These are phyloP conservation scores for Apodospora peruviana DNA, from an alignment of 495 filamentous ascomycete genomes.

Conservation along the genomic window DNA sequence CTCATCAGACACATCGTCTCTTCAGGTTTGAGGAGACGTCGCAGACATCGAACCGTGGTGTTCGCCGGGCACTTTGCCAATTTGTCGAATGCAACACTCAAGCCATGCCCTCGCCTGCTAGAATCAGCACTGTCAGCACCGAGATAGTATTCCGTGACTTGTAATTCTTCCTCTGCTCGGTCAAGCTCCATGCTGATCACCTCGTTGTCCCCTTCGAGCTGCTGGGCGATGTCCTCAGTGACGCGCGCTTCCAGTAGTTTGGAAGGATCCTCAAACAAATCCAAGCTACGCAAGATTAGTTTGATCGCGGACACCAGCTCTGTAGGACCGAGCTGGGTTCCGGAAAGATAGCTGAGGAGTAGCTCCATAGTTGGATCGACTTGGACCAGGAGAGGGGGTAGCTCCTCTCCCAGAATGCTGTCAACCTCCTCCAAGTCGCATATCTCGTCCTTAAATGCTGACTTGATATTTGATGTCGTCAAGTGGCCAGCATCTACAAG, in stretches of 20 bases:
- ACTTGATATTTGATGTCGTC: constrained; percentile 54
- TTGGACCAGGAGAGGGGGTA: constrained; percentile 54
- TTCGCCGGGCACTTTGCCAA: constrained; percentile 57
- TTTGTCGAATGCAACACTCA: constrained; percentile 53
- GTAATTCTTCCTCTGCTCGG: constrained; percentile 42
- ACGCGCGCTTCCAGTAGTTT: constrained; percentile 21
- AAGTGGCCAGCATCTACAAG: constrained; percentile 59
- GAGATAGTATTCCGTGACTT: constrained; percentile 46
- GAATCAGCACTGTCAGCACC: constrained; percentile 29
- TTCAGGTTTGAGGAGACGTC: constrained; percentile 55
- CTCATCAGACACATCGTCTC: constrained; percentile 70
- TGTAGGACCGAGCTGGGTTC: constrained; percentile 39
- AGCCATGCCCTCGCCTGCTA: constrained; percentile 34
- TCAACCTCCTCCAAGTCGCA: constrained; percentile 31
- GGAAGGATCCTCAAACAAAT: constrained; percentile 34
- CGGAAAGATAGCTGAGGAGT: constrained; percentile 50
- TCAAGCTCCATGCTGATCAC: constrained; percentile 43
- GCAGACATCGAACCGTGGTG: constrained; percentile 56
- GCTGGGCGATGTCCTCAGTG: constrained; percentile 17
- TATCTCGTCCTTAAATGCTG: constrained; percentile 49
- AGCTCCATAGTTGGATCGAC: constrained; percentile 56
- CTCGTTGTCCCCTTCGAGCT: constrained; percentile 27
- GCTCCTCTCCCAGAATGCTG: constrained; percentile 46
- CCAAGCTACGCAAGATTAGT: constrained; percentile 46
- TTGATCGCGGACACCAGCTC: constrained; percentile 45